These are phyloP conservation scores for Dactylellina drechsleri DNA, from an alignment of 2,329 filamentous ascomycete species.

Conservation along the genomic window DNA sequence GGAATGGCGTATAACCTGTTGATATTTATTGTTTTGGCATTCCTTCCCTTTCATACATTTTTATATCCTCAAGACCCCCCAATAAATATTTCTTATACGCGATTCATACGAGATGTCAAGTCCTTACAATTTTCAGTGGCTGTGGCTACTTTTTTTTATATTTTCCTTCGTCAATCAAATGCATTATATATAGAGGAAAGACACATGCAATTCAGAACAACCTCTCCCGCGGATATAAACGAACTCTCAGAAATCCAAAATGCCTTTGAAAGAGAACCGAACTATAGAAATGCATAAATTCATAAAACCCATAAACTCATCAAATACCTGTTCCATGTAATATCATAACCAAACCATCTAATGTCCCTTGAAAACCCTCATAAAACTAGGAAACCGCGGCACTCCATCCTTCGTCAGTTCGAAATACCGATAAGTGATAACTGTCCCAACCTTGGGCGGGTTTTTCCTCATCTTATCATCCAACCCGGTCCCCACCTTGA, in stretches of 20 bases:
- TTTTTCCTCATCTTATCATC: slow-evolving; percentile 57
- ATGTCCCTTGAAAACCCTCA: slow-evolving; percentile 57
- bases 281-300: neutral
- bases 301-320: slow-evolving; percentile 1
- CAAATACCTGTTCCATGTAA: neutral
- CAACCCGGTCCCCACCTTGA: slow-evolving; percentile 58
- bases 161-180: slow-evolving; percentile 5
- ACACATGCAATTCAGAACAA: neutral
- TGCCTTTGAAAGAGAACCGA: neutral
- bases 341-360: slow-evolving; percentile 23
- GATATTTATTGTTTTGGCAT: slow-evolving; percentile 11
- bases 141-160: slow-evolving; percentile 2
- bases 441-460: slow-evolving; percentile 57
- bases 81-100: slow-evolving; percentile 6
- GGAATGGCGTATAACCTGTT: slow-evolving; percentile 6
- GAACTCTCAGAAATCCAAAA: slow-evolving; percentile 1
- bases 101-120: neutral
- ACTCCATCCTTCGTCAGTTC: slow-evolving; percentile 57
- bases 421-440: slow-evolving; percentile 58
- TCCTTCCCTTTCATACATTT: neutral
- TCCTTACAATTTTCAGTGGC: neutral
- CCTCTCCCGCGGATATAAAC: too few relatives aligned
- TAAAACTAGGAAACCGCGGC: slow-evolving; percentile 58
- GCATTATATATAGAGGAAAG: neutral
- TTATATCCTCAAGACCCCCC: neutral